These are phyloP conservation scores for Aureobasidium sp. DNA, from an alignment of 2,329 filamentous ascomycete species.

Conservation along the genomic window DNA sequence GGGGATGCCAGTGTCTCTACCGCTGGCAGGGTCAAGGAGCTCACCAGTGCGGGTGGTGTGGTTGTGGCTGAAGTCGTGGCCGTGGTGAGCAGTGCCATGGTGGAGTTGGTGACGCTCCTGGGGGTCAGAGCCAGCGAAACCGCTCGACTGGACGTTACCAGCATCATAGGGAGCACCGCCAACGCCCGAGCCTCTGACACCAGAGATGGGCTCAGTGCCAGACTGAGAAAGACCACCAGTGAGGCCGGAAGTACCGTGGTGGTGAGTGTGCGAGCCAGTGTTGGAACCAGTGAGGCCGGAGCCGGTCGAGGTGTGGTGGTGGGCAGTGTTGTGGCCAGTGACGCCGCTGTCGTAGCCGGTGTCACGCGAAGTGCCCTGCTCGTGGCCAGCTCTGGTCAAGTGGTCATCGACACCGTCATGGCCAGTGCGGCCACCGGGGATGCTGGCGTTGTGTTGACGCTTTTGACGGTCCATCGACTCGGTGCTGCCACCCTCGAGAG, in stretches of 20 bases:
- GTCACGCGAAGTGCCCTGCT: background rate
- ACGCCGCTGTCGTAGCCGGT: background rate
- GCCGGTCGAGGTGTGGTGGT: background rate
- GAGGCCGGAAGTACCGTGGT: background rate
- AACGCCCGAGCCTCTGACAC: background rate
- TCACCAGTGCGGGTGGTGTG: constrained; percentile 13
- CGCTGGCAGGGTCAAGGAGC: constrained; percentile 9
- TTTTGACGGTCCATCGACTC: constrained; percentile 13
- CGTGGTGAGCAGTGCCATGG: constrained; percentile 11
- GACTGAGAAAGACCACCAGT: constrained; percentile 2
- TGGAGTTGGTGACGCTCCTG: constrained; percentile 3
- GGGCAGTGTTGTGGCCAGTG: background rate
- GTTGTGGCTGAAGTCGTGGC: constrained; percentile 4
- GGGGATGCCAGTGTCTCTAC: constrained; percentile 11
- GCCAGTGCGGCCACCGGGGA: background rate
- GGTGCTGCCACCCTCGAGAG: background rate
- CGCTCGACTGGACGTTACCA: background rate
- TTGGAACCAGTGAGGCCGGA: background rate
- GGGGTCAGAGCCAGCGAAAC: background rate
- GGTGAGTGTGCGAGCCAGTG: background rate
- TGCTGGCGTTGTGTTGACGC: background rate
- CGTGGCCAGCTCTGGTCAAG: background rate
- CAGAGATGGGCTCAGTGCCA: constrained; percentile 15
- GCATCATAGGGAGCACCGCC: constrained; percentile 11
- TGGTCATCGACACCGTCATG: background rate